These are phyloP conservation scores for Hamigera avellanea DNA, from an alignment of 495 filamentous ascomycete genomes.

Conservation along the genomic window DNA sequence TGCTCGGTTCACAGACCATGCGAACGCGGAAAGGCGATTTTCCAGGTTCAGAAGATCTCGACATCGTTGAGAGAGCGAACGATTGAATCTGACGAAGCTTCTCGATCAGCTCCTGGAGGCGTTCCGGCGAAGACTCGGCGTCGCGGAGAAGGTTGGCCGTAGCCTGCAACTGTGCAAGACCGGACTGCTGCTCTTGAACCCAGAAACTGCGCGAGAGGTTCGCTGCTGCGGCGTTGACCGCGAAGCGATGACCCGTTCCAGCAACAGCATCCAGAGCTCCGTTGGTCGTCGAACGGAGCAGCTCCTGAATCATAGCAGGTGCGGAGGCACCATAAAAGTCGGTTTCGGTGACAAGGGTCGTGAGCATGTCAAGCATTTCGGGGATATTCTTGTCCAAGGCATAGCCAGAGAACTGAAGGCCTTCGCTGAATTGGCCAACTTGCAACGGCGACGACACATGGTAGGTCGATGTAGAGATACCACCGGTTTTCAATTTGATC, in stretches of 20 bases:
- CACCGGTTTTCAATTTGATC: constrained; percentile 95
- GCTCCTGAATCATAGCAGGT: constrained; percentile 68
- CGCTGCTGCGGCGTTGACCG: constrained; percentile 70
- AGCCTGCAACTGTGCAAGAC: constrained; percentile 81
- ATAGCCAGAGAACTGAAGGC: constrained; percentile 69
- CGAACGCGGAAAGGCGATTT: constrained; percentile 52
- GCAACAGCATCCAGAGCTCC: constrained; percentile 89
- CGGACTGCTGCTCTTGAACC: constrained; percentile 69
- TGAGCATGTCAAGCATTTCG: constrained; percentile 80
- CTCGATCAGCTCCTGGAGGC: constrained; percentile 60
- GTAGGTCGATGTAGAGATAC: constrained; percentile 69
- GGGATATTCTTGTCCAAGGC: constrained; percentile 82
- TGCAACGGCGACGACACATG: constrained; percentile 62
- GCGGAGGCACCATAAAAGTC: constrained; percentile 77
- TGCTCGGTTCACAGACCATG: constrained; percentile 73
- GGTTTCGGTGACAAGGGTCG: constrained; percentile 70
- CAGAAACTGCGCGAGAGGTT: constrained; percentile 58
- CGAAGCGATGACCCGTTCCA: constrained; percentile 74
- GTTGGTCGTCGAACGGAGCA: constrained; percentile 73
- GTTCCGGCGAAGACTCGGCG: constrained; percentile 44
- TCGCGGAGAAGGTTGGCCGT: constrained; percentile 49
- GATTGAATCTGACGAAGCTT: constrained; percentile 83
- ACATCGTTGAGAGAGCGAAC: constrained; percentile 49
- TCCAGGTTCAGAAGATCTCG: constrained; percentile 34
- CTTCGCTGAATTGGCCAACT: constrained; percentile 60